These are phyloP conservation scores for Cylindrodendrum hubeiense DNA, from an alignment of 2,329 filamentous ascomycete species.

Conservation along the genomic window DNA sequence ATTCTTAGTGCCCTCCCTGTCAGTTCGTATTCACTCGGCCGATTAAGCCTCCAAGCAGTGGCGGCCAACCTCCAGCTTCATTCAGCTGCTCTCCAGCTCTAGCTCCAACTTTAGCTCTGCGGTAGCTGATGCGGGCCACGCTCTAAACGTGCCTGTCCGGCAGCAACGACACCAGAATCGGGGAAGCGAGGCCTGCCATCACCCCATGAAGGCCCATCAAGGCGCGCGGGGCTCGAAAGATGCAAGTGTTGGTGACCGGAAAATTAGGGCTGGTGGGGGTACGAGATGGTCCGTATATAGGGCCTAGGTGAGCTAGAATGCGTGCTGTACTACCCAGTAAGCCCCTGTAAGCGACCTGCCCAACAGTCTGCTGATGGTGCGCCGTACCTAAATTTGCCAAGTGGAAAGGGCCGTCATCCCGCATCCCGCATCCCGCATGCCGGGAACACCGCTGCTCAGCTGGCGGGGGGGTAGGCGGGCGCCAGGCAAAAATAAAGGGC, in stretches of 20 bases:
- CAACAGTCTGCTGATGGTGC: slow-evolving; percentile 1
- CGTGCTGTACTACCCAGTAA: background rate
- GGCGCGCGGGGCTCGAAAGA: background rate
- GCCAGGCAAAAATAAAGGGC: slow-evolving; percentile 1
- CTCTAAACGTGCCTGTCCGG: background rate
- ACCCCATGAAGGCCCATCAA: background rate
- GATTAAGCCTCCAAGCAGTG: slow-evolving; percentile 24
- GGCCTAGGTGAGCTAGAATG: background rate
- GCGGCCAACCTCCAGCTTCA: slow-evolving; percentile 1
- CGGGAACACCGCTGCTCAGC: slow-evolving; percentile 18
- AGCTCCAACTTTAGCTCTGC: slow-evolving; percentile 7
- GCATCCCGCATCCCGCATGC: slow-evolving; percentile 19
- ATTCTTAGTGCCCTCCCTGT: slow-evolving; percentile 39
- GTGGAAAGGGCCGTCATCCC: slow-evolving; percentile 7
- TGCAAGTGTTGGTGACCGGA: background rate
- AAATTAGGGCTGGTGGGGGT: slow-evolving; percentile 6
- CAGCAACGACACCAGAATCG: background rate
- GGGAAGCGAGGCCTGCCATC: background rate
- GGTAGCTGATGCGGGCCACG: slow-evolving; percentile 7
- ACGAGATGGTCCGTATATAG: slow-evolving; percentile 8
- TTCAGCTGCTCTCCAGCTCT: background rate
- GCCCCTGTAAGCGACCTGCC: background rate
- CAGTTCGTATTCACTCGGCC: slow-evolving; percentile 43
- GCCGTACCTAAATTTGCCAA: background rate
- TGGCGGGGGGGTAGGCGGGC: slow-evolving; percentile 1